Evolutionary conservation across 1,139 yeast genomes (phyloP).

Genomic region (Scheffersomyces parashehatae): DNA sequence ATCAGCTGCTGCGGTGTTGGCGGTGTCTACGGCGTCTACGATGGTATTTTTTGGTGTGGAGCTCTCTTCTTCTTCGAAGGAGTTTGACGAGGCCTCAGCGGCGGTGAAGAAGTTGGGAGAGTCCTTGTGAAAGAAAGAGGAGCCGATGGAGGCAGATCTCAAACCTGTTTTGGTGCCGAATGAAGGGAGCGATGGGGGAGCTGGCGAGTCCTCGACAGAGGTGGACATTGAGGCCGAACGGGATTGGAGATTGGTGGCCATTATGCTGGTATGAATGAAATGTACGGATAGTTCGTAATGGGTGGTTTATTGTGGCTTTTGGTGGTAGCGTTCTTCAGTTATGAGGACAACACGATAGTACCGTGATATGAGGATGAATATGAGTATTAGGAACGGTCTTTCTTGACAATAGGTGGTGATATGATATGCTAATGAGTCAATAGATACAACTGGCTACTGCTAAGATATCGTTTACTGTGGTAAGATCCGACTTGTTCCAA

Average conservation of each 20-base stretch:
- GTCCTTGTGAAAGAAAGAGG: slow-evolving; percentile 26
- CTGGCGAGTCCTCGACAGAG: slow-evolving; percentile 12
- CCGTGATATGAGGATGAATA: too few relatives aligned
- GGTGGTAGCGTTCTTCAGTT: too few relatives aligned
- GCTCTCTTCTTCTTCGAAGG: slow-evolving; percentile 9
- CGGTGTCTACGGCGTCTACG: slow-evolving; percentile 5
- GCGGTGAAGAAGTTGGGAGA: slow-evolving; percentile 17
- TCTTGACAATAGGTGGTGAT: too few relatives aligned
- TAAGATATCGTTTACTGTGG: too few relatives aligned
- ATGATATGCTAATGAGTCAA: too few relatives aligned
- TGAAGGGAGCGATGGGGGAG: slow-evolving; percentile 4
- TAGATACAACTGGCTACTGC: too few relatives aligned
- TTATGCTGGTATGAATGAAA: background rate
- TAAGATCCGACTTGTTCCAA: too few relatives aligned
- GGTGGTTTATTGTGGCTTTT: background rate
- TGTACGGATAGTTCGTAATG: background rate
- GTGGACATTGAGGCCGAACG: slow-evolving; percentile 21
- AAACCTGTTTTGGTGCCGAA: slow-evolving; percentile 6
- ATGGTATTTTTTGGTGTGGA: slow-evolving; percentile 1
- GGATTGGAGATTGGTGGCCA: slow-evolving; percentile 9
- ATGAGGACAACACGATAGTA: too few relatives aligned
- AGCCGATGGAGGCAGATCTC: slow-evolving; percentile 27
- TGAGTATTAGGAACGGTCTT: too few relatives aligned
- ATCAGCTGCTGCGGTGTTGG: slow-evolving; percentile 8
- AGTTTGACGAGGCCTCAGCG: slow-evolving; percentile 8